Evolutionary conservation across 768 basidiomycete species (phyloP), one percentile per base, ranked within the genome.

Genomic region (Cyclocybe aegerita): DNA sequence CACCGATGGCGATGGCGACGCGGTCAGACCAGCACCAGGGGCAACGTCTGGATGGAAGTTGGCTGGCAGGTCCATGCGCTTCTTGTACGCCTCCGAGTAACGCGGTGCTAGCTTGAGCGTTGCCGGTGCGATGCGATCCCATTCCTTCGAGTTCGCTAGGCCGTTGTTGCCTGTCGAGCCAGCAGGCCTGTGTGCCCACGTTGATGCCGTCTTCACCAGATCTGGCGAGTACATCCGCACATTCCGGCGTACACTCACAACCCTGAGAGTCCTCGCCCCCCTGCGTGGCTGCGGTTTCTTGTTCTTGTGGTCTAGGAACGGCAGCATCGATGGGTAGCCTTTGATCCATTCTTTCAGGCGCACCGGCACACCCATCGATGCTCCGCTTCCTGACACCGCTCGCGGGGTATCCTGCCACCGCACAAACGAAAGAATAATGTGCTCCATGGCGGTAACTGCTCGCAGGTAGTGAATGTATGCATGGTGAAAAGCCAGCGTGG

Each of bases 291-390:
- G 81, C 0, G 82, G 81, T 11, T 76, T 79, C 56, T 77, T 76
- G 46, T 69, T 79, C 56, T 77, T 76, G 46, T 69, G 69, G 43
- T 79, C 65, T 32, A 89, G 75, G 41, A 75, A 71, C 1, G 90
- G 81, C 4, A 96, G 72, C 79, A 86, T 91, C 7, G 83, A 66
- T 0, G 93, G 93, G 62, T 98, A 97, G 2, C 90, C 90, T 52
- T 88, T 81, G 54, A 96, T 88, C 91, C 93, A 95, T 57, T 90
- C 86, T 60, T 89, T 88, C 54, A 97, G 83, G n/a, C 90, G 83
- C 10, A 83, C 81, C 2, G 95, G 96, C 7, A 93, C 81, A 2
- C 85, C 83, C 4, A 86, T 77, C 7, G 82, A 72, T 3, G 82
- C 72, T 4, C 82, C 78, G 49, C 79, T 81, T 4, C 74, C 77